phyloP scores from a whole-genome alignment of 2,329 filamentous ascomycete genomes.

The Orbilia ellipsospora region DNA sequence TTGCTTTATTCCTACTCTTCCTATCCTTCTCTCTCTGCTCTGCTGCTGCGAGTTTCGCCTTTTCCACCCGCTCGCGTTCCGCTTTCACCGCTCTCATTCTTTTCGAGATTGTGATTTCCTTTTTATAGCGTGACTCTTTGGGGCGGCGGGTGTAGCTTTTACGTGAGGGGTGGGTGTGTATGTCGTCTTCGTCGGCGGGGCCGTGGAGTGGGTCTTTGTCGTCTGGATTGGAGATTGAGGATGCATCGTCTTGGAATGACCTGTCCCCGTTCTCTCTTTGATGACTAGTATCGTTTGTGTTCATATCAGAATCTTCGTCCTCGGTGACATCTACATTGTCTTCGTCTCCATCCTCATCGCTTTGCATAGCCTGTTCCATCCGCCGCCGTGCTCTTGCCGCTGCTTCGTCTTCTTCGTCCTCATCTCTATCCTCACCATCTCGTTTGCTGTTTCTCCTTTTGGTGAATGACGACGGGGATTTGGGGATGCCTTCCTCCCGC shows the following conservation, averaged over 20 bases:
- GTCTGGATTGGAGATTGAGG: conserved; percentile 12
- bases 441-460: not conserved
- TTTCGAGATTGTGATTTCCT: conserved; percentile 59
- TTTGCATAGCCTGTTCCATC: conserved; percentile 58
- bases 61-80: conserved; percentile 72
- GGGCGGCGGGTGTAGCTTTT: conserved; percentile 55
- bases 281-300: conserved; percentile 16
- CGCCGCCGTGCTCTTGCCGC: conserved; percentile 56
- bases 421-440: not conserved
- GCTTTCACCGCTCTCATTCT: conserved; percentile 65
- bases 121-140: conserved; percentile 62
- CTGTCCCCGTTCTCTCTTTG: too few relatives aligned
- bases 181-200: conserved; percentile 34
- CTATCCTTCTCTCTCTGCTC: conserved; percentile 79
- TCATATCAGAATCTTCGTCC: conserved; percentile 54
- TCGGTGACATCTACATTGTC: conserved; percentile 56
- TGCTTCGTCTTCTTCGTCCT: conserved; percentile 55
- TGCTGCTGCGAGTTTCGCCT: conserved; percentile 72
- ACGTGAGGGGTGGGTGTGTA: conserved; percentile 42
- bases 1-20: conserved; percentile 64
- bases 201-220: conserved; percentile 18
- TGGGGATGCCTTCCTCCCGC: conserved; percentile 67
- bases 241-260: not conserved
- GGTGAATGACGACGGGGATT: conserved; percentile 57
- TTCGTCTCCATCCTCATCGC: conserved; percentile 49